These are phyloP conservation scores for Neurospora sp. DNA, from an alignment of 2,329 filamentous ascomycete species.

Conservation along the genomic window DNA sequence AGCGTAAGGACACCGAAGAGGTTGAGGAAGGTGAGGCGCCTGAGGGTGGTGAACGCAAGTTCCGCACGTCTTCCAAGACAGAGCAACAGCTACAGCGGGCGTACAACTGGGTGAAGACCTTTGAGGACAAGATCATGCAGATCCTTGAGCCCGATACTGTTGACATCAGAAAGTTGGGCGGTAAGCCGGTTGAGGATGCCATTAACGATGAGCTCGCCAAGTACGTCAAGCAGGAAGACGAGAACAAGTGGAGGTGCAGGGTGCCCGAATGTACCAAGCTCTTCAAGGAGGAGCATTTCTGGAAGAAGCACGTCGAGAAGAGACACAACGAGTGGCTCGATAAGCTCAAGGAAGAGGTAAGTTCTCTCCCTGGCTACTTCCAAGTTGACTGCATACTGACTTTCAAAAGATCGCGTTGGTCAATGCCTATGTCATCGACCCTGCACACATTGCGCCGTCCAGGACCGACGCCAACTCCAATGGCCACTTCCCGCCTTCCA, in stretches of 20 bases:
- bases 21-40: slow-evolving; percentile 56
- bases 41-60: slow-evolving; percentile 60
- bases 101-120: slow-evolving; percentile 98
- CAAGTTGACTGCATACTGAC: neutral
- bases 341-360: slow-evolving; percentile 71
- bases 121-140: slow-evolving; percentile 91
- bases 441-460: slow-evolving; percentile 86
- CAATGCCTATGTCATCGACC: slow-evolving; percentile 90
- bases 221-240: slow-evolving; percentile 93
- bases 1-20: slow-evolving; percentile 55
- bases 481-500: slow-evolving; percentile 80
- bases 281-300: slow-evolving; percentile 95
- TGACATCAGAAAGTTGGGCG: slow-evolving; percentile 84
- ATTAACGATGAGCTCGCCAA: slow-evolving; percentile 78
- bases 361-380: slow-evolving; percentile 22
- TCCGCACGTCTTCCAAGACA: slow-evolving; percentile 61
- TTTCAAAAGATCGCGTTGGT: slow-evolving; percentile 68
- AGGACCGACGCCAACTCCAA: slow-evolving; percentile 92
- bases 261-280: slow-evolving; percentile 93
- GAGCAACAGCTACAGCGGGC: slow-evolving; percentile 90
- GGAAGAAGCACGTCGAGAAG: slow-evolving; percentile 97
- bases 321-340: slow-evolving; percentile 84
- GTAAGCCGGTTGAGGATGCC: slow-evolving; percentile 76
- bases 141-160: slow-evolving; percentile 83
- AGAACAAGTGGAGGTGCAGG: slow-evolving; percentile 93